Base-by-base conservation (phyloP, 2,329 filamentous ascomycete species). In the Aspergillus fumigatus region DNA sequence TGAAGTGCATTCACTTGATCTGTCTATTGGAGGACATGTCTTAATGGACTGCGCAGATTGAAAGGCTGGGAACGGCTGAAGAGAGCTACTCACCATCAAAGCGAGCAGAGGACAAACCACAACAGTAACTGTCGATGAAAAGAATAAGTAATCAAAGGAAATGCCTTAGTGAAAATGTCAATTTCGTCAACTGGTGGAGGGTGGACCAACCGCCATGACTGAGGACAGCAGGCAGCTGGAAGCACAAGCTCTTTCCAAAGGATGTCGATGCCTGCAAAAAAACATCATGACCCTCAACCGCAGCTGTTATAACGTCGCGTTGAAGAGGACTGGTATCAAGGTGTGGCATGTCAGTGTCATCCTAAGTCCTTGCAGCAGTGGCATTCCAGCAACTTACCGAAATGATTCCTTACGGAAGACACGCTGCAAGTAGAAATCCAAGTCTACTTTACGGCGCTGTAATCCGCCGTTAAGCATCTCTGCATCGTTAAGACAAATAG, bases 171-270 rank as follows among this genome's bases (percentile, higher is more conserved):
- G 26, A 65, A 27, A 32, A 26, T 11, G 27, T 4, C 17, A 25
- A 29, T 49, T 41, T 45, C 5, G 7, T 40, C 11, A 38, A 50
- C 19, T 1, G 14, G 29, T 29, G 3, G 67, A 61, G 32, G 48
- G 40, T 35, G 35, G 25, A 82, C 87, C 68, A 77, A 92, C 89
- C 91, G 62, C 93, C 93, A 72, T 87, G 85, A 67, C 93, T 88
- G 55, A 96, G 87, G 32, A 97, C 86, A 25, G 92, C 92, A 8
- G 92, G 92, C 1, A 97, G 81, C 71, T 97, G 92, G 70, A 93
- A 97, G 76, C 93, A 97, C 53, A 97, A 74, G 68, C 90, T 95
- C 74, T 97, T 97, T 45, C 92, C 93, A 72, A 97, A 97, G 0
- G 78, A 80, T 4, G 78, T 80, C 2, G 78, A 78, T 23, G 93